Evolutionary conservation across 1,139 yeast species (phyloP), one percentile per base, ranked within the genome.

Genomic region (Yamadazyma jaroonii): DNA sequence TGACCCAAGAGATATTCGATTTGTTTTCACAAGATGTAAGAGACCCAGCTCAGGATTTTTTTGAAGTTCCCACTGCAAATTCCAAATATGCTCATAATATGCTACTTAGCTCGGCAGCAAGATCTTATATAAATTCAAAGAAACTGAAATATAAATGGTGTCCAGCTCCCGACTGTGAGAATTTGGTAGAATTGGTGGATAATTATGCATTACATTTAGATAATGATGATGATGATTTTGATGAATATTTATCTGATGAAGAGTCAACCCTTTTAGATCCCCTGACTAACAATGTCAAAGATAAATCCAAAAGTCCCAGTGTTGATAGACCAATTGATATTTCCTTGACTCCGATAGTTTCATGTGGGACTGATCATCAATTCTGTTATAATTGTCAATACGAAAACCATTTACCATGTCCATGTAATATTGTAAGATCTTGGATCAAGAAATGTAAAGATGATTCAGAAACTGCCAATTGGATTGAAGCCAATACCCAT

Each of bases 401-500:
- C 44, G 92, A 84, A 53, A 83, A 84, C 49, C 99, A 92, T 59
- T 64, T 79, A 22, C 97, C 97, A 0, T 77, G 87, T 26, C 87
- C 94, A 1, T 92, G 99, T 55, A 62, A 63, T 50, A 56, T 85
- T 9, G 84, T 84, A 1, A 71, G 71, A 41, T 59, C 64, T 36
- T 92, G 99, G 99, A 69, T 84, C 28, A 72, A 75, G 36, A 85
- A 88, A 51, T 86, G 95, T 48, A 74, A 73, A 43, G 95, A 88
- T 56, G 98, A 92, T 55, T 80, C 94, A 0, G 96, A 88, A 52
- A 89, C 96, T 5, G 76, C 84, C 2, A 79, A 84, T 50, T 92
- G 97, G 97, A 81, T 92, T 25, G 73, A 80, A n/a, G 82, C 87
- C 3, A 82, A 92, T 57, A 89, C 98, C 2, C 84, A 88, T 51